Base-by-base conservation (phyloP, 129 eudicot genomes). In the Artemisia annua region DNA sequence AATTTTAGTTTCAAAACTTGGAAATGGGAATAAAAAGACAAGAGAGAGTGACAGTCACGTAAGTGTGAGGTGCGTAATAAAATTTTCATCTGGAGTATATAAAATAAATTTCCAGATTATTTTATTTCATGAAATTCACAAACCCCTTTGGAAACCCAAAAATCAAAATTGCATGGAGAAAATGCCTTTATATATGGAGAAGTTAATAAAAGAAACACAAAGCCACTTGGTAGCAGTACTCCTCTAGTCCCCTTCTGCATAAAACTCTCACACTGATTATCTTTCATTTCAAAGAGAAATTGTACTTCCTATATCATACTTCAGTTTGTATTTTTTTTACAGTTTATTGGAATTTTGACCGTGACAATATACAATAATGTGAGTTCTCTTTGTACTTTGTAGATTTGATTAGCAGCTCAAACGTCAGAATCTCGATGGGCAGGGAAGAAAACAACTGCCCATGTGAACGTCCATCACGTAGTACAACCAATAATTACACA, bases 121-220 rank as follows among this genome's bases (percentile, higher is more conserved):
- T 77, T 75, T 71, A 74, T 73, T 75, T 71, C 81, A 78, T 72
- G 85, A 58, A 79, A 80, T 70, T 84, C 78, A 75, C 71, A 22
- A 72, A 69, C 75, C 80, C 78, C 84, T 73, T 84, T 60, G 83
- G 87, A 79, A 84, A 72, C 66, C 73, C 79, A 55, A 81, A 63
- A 58, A 84, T 84, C 80, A 81, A 61, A 67, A 56, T 46, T 83
- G 79, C 84, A 83, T 87, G 83, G 65, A 57, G 24, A 71, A 46
- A 79, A 62, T 62, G 48, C 66, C 63, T 30, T 14, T 8, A 16
- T 59, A 24, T 5, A 60, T 59, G 26, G 20, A 46, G 46, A 26
- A 8, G 17, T 7, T 48, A 20, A 10, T 12, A 51, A 61, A 39
- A 22, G 56, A 63, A 75, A 64, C 66, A 53, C 65, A 74, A 64